Evolutionary conservation across 2,329 filamentous ascomycete genomes (phyloP), one percentile per base, ranked within the genome.

Genomic region (Ascochyta fabae): DNA sequence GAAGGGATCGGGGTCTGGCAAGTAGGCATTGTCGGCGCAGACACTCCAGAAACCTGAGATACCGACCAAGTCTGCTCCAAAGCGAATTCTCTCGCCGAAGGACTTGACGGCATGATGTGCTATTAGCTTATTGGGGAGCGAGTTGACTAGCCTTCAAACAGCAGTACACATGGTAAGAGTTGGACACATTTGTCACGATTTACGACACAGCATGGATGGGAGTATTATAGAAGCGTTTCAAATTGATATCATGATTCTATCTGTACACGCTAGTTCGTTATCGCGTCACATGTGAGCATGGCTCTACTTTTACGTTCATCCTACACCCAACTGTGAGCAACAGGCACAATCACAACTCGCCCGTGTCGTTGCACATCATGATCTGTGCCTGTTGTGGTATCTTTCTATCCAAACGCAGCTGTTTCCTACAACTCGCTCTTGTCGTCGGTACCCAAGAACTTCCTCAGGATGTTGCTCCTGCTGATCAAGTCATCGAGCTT

Each of bases 401-500:
- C 36, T 19, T 52, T 39, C 33, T 35, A 51, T 19, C 8, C 24
- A 29, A 9, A 40, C 2, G 19, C 35, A 55, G 42, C 19, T 33
- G 36, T 27, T 16, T 16, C 64, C 80, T 85, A 91, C 78, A 92
- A 80, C 81, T 92, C 86, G 70, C 89, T 88, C 84, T 92, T 92
- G 64, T 77, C 77, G 59, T 80, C 73, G 71, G 81, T 80, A 66
- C 84, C 83, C 61, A 82, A 77, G 75, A 97, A 98, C 77, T 85
- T 88, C 74, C 85, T 85, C 56, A 98, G 82, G 64, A 98, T 91
- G 80, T 98, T 98, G 77, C 87, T 89, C 81, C 96, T 91, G 78
- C 83, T 87, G 56, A 88, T 87, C 63, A 98, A 79, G 78, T 98
- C 93, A 72, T 98, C 94, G 39, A 92, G 76, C 88, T 98, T 98